These are phyloP conservation scores for Odontarrhena argentea DNA, from an alignment of 345 rosid genomes.

Conservation along the genomic window DNA sequence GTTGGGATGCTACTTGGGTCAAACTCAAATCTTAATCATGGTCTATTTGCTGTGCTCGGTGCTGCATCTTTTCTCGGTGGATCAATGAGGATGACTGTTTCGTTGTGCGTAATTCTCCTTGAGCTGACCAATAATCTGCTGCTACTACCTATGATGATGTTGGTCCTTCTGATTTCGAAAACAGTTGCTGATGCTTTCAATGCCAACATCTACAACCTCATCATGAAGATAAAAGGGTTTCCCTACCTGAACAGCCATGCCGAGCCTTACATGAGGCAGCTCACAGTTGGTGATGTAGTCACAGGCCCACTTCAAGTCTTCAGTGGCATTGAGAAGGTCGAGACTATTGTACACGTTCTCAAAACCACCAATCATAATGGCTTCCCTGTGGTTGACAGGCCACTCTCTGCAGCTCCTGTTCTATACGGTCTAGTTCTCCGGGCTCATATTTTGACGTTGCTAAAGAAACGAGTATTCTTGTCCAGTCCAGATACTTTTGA, in stretches of 20 bases:
- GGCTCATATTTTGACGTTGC: slow-evolving; percentile 67
- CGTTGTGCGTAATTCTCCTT: slow-evolving; percentile 79
- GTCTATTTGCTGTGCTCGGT: slow-evolving; percentile 89
- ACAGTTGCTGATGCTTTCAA: slow-evolving; percentile 91
- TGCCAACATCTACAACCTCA: slow-evolving; percentile 75
- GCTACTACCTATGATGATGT: slow-evolving; percentile 87
- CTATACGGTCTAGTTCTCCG: slow-evolving; percentile 81
- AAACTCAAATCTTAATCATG: slow-evolving; percentile 64
- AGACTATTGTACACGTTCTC: slow-evolving; percentile 72
- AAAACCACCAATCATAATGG: slow-evolving; percentile 75
- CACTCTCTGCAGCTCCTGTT: slow-evolving; percentile 49
- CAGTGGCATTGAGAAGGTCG: slow-evolving; percentile 75
- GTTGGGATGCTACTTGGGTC: slow-evolving; percentile 77
- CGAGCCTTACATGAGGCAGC: slow-evolving; percentile 95
- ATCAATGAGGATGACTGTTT: slow-evolving; percentile 95
- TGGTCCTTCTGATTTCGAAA: slow-evolving; percentile 90
- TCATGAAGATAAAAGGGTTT: slow-evolving; percentile 88
- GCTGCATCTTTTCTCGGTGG: slow-evolving; percentile 95
- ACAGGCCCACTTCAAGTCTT: slow-evolving; percentile 77
- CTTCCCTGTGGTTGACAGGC: slow-evolving; percentile 78
- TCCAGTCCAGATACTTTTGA: slow-evolving; percentile 46
- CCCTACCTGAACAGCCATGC: slow-evolving; percentile 79
- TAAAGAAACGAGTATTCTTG: slow-evolving; percentile 70
- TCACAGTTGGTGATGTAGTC: slow-evolving; percentile 76
- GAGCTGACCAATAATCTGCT: slow-evolving; percentile 88